Conservation (phyloP, 2,329 filamentous ascomycete genomes). For the Cladophialophora chaetospira region DNA sequence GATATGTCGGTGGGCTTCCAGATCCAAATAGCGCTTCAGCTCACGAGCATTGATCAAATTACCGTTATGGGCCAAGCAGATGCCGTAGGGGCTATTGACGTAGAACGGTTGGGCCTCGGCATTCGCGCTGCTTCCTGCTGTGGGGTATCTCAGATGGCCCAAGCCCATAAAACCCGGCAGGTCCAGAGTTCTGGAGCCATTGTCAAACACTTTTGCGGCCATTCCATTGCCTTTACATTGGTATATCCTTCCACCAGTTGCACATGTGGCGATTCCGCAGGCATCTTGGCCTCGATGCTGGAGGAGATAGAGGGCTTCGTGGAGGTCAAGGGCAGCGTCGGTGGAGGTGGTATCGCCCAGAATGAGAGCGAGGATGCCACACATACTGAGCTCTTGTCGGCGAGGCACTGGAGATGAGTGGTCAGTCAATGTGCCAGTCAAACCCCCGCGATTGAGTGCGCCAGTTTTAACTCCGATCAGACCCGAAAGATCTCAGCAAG, state of each 20-base stretch:
- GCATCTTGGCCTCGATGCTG: slow-evolving; percentile 85
- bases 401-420: background rate
- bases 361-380: slow-evolving; percentile 64
- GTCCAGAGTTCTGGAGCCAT: slow-evolving; percentile 71
- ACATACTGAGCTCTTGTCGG: slow-evolving; percentile 52
- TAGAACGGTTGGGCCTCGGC: slow-evolving; percentile 92
- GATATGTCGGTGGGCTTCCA: slow-evolving; percentile 79
- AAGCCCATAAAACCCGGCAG: slow-evolving; percentile 85
- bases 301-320: slow-evolving; percentile 71
- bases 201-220: slow-evolving; percentile 80
- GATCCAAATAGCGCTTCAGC: slow-evolving; percentile 70
- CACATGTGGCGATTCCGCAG: slow-evolving; percentile 77
- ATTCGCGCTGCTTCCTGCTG: slow-evolving; percentile 78
- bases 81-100: slow-evolving; percentile 82
- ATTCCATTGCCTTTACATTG: slow-evolving; percentile 91
- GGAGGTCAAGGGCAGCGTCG: slow-evolving; percentile 64
- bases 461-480: slow-evolving; percentile 19
- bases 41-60: slow-evolving; percentile 81
- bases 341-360: slow-evolving; percentile 56
- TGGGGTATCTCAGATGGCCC: slow-evolving; percentile 85
- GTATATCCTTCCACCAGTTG: slow-evolving; percentile 75
- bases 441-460: background rate
- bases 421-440: slow-evolving; percentile 14
- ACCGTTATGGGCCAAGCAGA: slow-evolving; percentile 81
- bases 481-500: slow-evolving; percentile 27